Conservation (phyloP, 129 eudicot species). For the Escallonia rubra region DNA sequence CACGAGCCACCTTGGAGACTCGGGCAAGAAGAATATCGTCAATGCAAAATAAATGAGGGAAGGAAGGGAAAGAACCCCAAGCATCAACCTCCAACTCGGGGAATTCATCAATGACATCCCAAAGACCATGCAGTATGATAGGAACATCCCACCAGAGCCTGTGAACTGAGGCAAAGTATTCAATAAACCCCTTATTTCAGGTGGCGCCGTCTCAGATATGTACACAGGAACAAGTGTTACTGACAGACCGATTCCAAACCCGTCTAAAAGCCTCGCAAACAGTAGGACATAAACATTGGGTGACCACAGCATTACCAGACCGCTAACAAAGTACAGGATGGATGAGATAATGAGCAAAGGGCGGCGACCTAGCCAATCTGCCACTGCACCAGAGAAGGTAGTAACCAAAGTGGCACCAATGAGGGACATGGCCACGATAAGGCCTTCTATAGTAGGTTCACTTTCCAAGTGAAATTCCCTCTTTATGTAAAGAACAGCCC, state of each 20-base stretch:
- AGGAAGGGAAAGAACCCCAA: conserved; percentile 77
- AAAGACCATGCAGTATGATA: conserved; percentile 73
- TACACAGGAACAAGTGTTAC: conserved; percentile 79
- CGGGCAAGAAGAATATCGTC: conserved; percentile 67
- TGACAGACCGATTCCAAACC: conserved; percentile 77
- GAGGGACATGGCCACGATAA: conserved; percentile 83
- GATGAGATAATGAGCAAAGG: conserved; percentile 73
- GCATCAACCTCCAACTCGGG: conserved; percentile 88
- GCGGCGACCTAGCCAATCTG: conserved; percentile 83
- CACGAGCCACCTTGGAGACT: conserved; percentile 96
- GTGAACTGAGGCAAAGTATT: conserved; percentile 85
- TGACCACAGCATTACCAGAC: conserved; percentile 81
- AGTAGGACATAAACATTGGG: conserved; percentile 77
- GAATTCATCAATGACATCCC: conserved; percentile 73
- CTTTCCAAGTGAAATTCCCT: conserved; percentile 55
- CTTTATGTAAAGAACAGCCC: conserved; percentile 70
- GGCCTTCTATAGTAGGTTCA: conserved; percentile 65
- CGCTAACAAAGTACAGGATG: conserved; percentile 54
- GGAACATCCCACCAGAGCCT: conserved; percentile 79
- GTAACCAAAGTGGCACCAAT: conserved; percentile 82
- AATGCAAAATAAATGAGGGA: conserved; percentile 55
- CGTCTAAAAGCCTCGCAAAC: conserved; percentile 67
- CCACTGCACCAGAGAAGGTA: conserved; percentile 70
- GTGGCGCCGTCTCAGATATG: conserved; percentile 85
- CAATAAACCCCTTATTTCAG: conserved; percentile 70